Base-by-base conservation (phyloP, 371 early-diverging fungal species). In the Rhizopus arrhizus region DNA sequence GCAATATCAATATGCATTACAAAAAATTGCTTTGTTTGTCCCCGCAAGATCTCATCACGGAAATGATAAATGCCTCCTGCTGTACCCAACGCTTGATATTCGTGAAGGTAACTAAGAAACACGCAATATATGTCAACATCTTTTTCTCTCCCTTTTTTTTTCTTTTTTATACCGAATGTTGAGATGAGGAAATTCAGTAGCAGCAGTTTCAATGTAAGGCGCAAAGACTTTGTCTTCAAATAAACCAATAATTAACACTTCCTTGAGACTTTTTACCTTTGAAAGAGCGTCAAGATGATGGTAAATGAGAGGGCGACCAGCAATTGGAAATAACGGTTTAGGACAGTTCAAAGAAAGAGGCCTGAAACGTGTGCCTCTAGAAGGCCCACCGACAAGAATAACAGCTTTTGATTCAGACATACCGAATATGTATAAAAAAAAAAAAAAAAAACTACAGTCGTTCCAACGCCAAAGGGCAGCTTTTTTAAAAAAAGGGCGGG, bases 51-150 rank as follows among this genome's bases (percentile, higher is more conserved):
- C 77, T 95, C 91, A 72, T 96, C 96, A 60, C 98, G 89, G 87
- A 97, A 97, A 72, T 97, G 98, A 82, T 93, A 95, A 54, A 97
- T 78, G 49, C 96, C 96, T 61, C 98, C 98, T 52, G 94, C 98
- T 12, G 98, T 97, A 22, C 98, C 98, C 51, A 97, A 80, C 10
- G 94, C 85, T 69, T 92, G 91, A 78, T 95, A 97, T 77, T 97
- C 98, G 53, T 96, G 91, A 56, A 97, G 83, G 72, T 97, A 97
- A 4, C 95, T n/a, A 43, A 43, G 45, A 13, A 13, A 40, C 8
- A 41, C 7, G 5, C 4, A 28, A 33, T 9, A 41, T 4, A 56
- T 11, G n/a, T 16, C 16, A 15, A 3, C 36, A 22, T 22, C 7
- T 31, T 29, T n/a, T 33, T 28, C 6, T 51, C 32, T 10, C 3